Percentiles rank a stretch among this genome's conserved stretches.
These are phyloP conservation scores for Trypethelium eluteriae DNA, from an alignment of 495 filamentous ascomycete genomes.

Conservation along the genomic window DNA sequence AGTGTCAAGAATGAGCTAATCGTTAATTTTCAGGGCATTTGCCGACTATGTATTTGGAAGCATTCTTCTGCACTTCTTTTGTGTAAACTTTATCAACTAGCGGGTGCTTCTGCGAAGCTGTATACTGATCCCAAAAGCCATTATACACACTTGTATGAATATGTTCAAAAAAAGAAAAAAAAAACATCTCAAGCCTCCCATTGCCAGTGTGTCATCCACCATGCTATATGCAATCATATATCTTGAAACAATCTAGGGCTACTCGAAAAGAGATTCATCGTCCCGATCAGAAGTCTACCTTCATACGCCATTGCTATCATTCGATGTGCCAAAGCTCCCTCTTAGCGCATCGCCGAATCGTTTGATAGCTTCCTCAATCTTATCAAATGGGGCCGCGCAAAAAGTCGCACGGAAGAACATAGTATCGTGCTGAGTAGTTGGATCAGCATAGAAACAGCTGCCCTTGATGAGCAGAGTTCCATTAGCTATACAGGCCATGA, in stretches of 20 bases:
- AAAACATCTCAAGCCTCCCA: neutral
- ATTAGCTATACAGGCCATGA: slow-evolving; percentile 58
- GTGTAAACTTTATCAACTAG: slow-evolving; percentile 98
- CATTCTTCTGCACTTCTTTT: slow-evolving; percentile 96
- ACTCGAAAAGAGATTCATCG: neutral
- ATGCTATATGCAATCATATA: too few species aligned
- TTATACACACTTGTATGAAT: neutral
- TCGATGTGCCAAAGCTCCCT: slow-evolving; percentile 49
- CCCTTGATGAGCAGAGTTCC: slow-evolving; percentile 72
- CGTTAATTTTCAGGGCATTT: slow-evolving; percentile 63
- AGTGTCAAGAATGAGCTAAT: neutral
- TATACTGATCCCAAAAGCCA: neutral
- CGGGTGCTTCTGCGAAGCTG: neutral
- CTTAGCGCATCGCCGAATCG: slow-evolving; percentile 65
- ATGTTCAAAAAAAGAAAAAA: too few species aligned
- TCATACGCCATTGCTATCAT: neutral
- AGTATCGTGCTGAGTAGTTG: slow-evolving; percentile 40
- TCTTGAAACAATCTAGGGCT: neutral
- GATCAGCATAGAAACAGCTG: slow-evolving; percentile 77
- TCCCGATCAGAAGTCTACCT: neutral
- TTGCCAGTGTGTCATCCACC: neutral
- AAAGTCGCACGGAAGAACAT: slow-evolving; percentile 87
- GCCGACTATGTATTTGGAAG: slow-evolving; percentile 95
- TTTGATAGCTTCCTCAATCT: slow-evolving; percentile 70
- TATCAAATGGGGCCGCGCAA: slow-evolving; percentile 65